phyloP scores from a whole-genome alignment of 148 eudicot genomes.

The Vaccinium corymbosum region DNA sequence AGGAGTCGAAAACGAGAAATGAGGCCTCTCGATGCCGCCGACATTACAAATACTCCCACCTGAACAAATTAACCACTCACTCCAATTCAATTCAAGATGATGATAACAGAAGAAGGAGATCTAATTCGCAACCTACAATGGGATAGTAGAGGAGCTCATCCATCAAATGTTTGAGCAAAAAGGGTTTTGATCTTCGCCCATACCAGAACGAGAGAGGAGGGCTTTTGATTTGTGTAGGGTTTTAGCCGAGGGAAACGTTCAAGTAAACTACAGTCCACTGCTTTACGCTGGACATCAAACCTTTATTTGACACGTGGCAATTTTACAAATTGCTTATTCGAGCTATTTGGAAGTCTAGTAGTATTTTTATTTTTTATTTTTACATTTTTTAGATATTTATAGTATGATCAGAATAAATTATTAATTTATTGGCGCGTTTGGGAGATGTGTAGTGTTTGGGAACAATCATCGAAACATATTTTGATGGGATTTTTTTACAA shows the following conservation, averaged over 20 bases:
- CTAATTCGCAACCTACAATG: not conserved
- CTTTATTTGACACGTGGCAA: not conserved
- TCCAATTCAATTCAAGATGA: not conserved
- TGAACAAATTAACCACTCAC: not conserved
- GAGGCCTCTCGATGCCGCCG: conserved; percentile 54
- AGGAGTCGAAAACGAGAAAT: conserved; percentile 46
- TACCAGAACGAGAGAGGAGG: not conserved
- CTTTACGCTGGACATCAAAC: not conserved
- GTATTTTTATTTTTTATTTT: too few species aligned
- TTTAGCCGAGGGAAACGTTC: conserved; percentile 6
- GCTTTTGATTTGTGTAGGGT: conserved; percentile 7
- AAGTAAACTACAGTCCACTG: not conserved
- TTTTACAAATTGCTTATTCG: too few species aligned
- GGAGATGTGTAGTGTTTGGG: too few species aligned
- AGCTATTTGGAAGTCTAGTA: too few species aligned
- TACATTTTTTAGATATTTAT: too few species aligned
- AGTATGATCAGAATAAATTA: too few species aligned
- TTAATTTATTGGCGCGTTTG: too few species aligned
- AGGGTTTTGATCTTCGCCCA: not conserved
- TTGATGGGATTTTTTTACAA: too few species aligned
- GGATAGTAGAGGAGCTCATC: too few species aligned
- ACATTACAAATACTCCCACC: conserved; percentile 23
- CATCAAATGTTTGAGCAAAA: not conserved
- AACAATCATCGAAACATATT: too few species aligned
- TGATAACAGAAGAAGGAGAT: not conserved